Conservation (phyloP, 805 yeast species). For the Wickerhamiella slavikovae region DNA sequence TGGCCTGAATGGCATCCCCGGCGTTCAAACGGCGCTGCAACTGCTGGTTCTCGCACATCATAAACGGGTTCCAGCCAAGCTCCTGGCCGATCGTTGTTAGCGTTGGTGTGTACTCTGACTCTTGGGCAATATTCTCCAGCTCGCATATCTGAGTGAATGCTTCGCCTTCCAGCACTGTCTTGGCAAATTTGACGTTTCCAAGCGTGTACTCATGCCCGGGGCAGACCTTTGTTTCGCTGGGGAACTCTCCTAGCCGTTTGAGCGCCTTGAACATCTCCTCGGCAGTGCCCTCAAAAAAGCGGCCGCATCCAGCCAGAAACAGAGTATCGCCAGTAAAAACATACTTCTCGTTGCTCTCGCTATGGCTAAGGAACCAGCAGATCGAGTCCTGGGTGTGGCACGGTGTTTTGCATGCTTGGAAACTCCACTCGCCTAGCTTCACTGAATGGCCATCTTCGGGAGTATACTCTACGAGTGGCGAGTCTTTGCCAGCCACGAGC, state of each 20-base stretch:
- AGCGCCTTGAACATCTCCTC: slow-evolving; percentile 59
- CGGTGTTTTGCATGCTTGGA: slow-evolving; percentile 80
- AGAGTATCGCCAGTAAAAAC: slow-evolving; percentile 94
- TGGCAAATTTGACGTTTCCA: slow-evolving; percentile 60
- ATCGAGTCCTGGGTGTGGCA: slow-evolving; percentile 96
- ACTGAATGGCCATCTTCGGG: slow-evolving; percentile 45
- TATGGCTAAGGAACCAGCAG: slow-evolving; percentile 60
- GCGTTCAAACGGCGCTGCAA: slow-evolving; percentile 41
- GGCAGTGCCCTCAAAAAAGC: slow-evolving; percentile 86
- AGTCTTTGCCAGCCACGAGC: slow-evolving; percentile 67
- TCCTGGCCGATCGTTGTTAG: slow-evolving; percentile 71
- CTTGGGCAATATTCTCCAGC: slow-evolving; percentile 29
- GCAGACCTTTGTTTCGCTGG: slow-evolving; percentile 51
- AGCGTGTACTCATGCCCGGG: slow-evolving; percentile 95
- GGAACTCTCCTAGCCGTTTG: slow-evolving; percentile 37
- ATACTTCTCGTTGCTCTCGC: slow-evolving; percentile 38
- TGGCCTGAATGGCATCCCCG: slow-evolving; percentile 30
- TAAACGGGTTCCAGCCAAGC: slow-evolving; percentile 64
- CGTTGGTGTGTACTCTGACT: slow-evolving; percentile 67
- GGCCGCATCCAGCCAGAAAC: slow-evolving; percentile 87
- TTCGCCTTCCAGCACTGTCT: slow-evolving; percentile 31
- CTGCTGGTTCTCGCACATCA: slow-evolving; percentile 48
- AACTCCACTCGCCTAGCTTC: slow-evolving; percentile 38
- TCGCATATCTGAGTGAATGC: slow-evolving; percentile 31
- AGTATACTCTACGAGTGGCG: slow-evolving; percentile 48